phyloP scores from a whole-genome alignment of 495 filamentous ascomycete genomes.

The Neurospora tetrasperma region DNA sequence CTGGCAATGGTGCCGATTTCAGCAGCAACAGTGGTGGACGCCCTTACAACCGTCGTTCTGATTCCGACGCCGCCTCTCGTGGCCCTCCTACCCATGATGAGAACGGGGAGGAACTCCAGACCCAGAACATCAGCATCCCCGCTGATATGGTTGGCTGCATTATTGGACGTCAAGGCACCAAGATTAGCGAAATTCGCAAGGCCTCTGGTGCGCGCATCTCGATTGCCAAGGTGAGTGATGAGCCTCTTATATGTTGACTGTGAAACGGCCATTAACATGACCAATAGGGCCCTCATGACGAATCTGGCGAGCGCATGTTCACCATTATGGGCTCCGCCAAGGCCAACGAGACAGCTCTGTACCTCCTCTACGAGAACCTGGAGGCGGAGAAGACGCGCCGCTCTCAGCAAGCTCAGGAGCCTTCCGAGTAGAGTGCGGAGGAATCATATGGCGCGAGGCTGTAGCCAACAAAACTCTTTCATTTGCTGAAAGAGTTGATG shows the following conservation, averaged over 20 bases:
- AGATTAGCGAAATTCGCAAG: constrained; percentile 97
- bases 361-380: constrained; percentile 95
- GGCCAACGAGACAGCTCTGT: constrained; percentile 91
- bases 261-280: neutral
- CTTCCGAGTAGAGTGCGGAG: constrained; percentile 53
- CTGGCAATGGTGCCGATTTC: constrained; percentile 95
- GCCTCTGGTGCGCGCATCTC: constrained; percentile 93
- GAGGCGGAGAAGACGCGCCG: constrained; percentile 97
- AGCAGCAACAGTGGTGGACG: constrained; percentile 67
- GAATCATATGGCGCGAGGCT: constrained; percentile 14
- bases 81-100: constrained; percentile 76
- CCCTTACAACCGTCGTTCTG: constrained; percentile 65
- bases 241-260: neutral
- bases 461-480: constrained; percentile 16
- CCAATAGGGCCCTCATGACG: constrained; percentile 71
- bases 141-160: constrained; percentile 99
- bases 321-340: constrained; percentile 90
- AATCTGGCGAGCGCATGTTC: constrained; percentile 98
- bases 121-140: constrained; percentile 98
- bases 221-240: constrained; percentile 66
- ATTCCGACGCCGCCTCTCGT: constrained; percentile 64
- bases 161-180: constrained; percentile 85
- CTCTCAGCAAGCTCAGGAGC: constrained; percentile 47
- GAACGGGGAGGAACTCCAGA: constrained; percentile 95
- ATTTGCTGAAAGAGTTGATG: constrained; percentile 4